Conservation (phyloP, 1,139 yeast species). For the Saccharomyces pastorianus region DNA sequence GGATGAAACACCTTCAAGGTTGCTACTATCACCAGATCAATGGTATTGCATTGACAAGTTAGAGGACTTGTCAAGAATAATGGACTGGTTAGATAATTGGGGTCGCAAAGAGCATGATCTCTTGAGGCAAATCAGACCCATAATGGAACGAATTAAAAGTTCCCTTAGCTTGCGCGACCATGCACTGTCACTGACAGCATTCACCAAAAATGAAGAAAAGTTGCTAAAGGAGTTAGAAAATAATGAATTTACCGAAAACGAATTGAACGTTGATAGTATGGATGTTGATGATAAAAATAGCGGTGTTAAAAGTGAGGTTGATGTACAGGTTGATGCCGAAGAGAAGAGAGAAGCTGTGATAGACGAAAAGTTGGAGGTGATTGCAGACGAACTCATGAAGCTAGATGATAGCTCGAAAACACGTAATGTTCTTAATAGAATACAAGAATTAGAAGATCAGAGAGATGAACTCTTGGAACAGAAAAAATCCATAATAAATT, state of each 20-base stretch:
- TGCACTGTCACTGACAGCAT: constrained; percentile 37
- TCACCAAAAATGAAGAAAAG: constrained; percentile 38
- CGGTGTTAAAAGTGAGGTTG: constrained; percentile 17
- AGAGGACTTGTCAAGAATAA: constrained; percentile 49
- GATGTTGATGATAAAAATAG: background rate
- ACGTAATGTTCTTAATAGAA: constrained; percentile 17
- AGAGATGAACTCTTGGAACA: constrained; percentile 21
- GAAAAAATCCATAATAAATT: constrained; percentile 13
- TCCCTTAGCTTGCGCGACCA: constrained; percentile 57
- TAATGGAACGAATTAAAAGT: constrained; percentile 46
- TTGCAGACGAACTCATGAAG: constrained; percentile 30
- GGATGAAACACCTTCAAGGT: constrained; percentile 57
- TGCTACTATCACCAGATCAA: constrained; percentile 53
- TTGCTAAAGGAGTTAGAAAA: constrained; percentile 37
- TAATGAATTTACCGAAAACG: constrained; percentile 32
- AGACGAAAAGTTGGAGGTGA: constrained; percentile 29
- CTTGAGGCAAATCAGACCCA: constrained; percentile 49
- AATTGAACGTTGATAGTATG: constrained; percentile 13
- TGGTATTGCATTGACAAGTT: constrained; percentile 55
- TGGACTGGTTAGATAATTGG: constrained; percentile 64
- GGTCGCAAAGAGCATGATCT: constrained; percentile 70
- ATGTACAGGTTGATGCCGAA: constrained; percentile 16
- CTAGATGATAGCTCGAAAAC: constrained; percentile 29
- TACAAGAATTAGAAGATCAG: constrained; percentile 22
- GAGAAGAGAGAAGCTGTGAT: constrained; percentile 15